Conservation (phyloP, 2,329 filamentous ascomycete species). For the Lasiodiplodia sp. region DNA sequence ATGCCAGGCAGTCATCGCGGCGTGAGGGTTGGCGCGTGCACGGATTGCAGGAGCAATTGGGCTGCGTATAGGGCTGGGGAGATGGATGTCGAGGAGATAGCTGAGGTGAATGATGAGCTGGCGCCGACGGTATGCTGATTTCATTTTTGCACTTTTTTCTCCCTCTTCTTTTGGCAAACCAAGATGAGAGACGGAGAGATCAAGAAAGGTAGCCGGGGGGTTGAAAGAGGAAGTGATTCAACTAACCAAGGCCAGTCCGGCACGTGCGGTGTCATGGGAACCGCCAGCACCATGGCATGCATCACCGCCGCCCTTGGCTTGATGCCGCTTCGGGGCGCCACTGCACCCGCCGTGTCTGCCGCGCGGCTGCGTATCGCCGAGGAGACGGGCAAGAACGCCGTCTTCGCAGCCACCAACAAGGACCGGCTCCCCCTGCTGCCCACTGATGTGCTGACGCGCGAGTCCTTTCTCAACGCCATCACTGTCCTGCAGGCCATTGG, state of each 20-base stretch:
- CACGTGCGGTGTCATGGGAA: slow-evolving; percentile 66
- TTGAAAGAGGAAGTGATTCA: too few species aligned
- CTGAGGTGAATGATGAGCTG: slow-evolving; percentile 73
- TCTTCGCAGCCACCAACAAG: slow-evolving; percentile 50
- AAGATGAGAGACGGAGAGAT: too few species aligned
- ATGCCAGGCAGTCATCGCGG: slow-evolving; percentile 74
- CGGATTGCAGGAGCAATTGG: slow-evolving; percentile 78
- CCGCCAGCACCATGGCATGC: slow-evolving; percentile 65
- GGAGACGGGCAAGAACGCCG: slow-evolving; percentile 60
- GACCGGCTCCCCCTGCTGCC: slow-evolving; percentile 42
- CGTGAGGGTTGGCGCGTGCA: slow-evolving; percentile 73
- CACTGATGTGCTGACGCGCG: slow-evolving; percentile 54
- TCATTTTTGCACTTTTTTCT: not conserved
- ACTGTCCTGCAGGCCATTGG: slow-evolving; percentile 55
- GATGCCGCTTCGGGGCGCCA: slow-evolving; percentile 61
- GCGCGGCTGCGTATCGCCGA: slow-evolving; percentile 61
- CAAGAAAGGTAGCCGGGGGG: not conserved
- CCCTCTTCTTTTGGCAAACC: not conserved
- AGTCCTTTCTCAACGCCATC: slow-evolving; percentile 59
- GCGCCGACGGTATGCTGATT: slow-evolving; percentile 67
- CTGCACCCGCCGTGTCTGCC: slow-evolving; percentile 62
- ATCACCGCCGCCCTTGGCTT: slow-evolving; percentile 60
- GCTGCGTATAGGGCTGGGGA: slow-evolving; percentile 70
- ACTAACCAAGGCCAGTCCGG: slow-evolving; percentile 44
- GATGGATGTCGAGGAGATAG: slow-evolving; percentile 76